Conservation (phyloP, 495 filamentous ascomycete species). For the Neurospora sp. region DNA sequence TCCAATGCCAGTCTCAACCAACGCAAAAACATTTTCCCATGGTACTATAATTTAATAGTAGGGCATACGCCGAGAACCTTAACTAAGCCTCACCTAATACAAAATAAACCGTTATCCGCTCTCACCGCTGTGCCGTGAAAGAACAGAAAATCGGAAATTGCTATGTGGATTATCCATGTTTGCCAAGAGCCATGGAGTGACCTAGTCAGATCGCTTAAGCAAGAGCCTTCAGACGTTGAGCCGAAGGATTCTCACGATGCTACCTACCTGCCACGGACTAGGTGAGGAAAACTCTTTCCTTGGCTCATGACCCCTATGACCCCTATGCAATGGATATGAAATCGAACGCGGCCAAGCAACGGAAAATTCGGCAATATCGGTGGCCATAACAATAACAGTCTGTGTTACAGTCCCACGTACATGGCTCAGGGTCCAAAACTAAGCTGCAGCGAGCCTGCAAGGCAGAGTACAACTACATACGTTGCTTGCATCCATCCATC, state of each 20-base stretch:
- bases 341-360: neutral
- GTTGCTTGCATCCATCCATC: neutral
- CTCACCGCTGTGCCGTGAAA: neutral
- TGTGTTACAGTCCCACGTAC: neutral
- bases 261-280: neutral
- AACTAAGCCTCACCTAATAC: neutral
- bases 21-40: neutral
- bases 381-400: too few relatives aligned
- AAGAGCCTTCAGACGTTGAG: neutral
- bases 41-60: neutral
- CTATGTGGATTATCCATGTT: neutral
- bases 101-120: neutral
- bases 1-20: neutral
- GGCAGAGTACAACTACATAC: neutral
- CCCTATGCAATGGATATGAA: neutral
- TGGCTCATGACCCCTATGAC: neutral
- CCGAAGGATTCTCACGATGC: neutral
- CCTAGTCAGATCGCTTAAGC: neutral
- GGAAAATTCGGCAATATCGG: neutral
- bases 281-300: neutral
- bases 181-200: neutral
- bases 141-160: neutral
- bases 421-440: neutral
- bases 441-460: neutral
- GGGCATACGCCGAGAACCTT: neutral